These are phyloP conservation scores for Volutella citrinella DNA, from an alignment of 2,329 filamentous ascomycete genomes.

Conservation along the genomic window DNA sequence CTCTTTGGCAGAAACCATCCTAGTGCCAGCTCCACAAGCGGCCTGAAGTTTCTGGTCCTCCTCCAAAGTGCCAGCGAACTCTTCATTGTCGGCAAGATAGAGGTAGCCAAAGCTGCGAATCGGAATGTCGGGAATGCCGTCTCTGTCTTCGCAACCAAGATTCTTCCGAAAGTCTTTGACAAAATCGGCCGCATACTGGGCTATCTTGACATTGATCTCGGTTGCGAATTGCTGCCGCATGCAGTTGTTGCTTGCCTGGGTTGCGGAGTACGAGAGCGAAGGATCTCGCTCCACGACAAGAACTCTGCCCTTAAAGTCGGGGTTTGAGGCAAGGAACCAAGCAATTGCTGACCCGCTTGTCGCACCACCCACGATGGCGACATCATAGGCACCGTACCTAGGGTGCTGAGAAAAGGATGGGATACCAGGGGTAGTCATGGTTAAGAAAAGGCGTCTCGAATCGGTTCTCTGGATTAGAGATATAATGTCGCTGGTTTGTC, in stretches of 20 bases:
- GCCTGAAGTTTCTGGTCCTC: slow-evolving; percentile 9
- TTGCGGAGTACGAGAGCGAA: slow-evolving; percentile 7
- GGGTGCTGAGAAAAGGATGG: slow-evolving; percentile 1
- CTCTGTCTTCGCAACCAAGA: slow-evolving; percentile 1
- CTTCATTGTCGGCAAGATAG: slow-evolving; percentile 7
- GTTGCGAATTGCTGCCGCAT: slow-evolving; percentile 13
- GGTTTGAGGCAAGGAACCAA: slow-evolving; percentile 9
- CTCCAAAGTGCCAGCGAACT: slow-evolving; percentile 3
- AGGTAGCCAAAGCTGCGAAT: slow-evolving; percentile 11
- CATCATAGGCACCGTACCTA: slow-evolving; percentile 1
- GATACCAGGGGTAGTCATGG: slow-evolving; percentile 2
- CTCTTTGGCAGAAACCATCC: slow-evolving; percentile 6
- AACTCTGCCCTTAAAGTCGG: slow-evolving; percentile 8
- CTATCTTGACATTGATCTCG: slow-evolving; percentile 10
- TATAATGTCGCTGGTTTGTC: no score
- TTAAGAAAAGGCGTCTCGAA: background rate
- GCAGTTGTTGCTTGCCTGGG: slow-evolving; percentile 12
- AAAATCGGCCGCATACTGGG: slow-evolving; percentile 9
- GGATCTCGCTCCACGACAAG: slow-evolving; percentile 9
- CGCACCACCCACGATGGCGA: slow-evolving; percentile 8
- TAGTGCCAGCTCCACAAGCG: slow-evolving; percentile 4
- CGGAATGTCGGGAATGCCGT: slow-evolving; percentile 3
- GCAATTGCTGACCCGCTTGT: slow-evolving; percentile 12
- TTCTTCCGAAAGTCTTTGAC: slow-evolving; percentile 9
- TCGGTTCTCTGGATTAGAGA: no score